These are phyloP conservation scores for Alopecurus myosuroides DNA, from an alignment of 176 grass and related monocot genomes.

Conservation along the genomic window DNA sequence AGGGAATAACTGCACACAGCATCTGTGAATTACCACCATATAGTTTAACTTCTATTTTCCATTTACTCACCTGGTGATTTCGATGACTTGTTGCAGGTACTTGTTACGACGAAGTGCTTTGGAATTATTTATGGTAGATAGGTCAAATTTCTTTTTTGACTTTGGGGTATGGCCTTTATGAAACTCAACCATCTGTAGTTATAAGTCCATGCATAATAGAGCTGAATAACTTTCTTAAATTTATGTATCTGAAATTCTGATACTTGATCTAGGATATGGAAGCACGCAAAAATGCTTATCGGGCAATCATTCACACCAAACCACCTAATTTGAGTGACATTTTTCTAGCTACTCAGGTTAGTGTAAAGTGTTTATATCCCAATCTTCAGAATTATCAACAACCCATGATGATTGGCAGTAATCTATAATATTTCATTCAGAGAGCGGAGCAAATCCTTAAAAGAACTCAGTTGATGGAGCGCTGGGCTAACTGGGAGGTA, in stretches of 20 bases:
- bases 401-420: not conserved
- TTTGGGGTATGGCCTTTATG: slow-evolving; percentile 61
- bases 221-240: slow-evolving; percentile 17
- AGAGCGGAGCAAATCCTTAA: slow-evolving; percentile 98
- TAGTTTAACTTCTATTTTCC: not conserved
- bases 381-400: slow-evolving; percentile 4
- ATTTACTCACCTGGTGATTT: slow-evolving; percentile 19
- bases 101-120: slow-evolving; percentile 93
- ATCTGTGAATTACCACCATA: not conserved
- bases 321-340: slow-evolving; percentile 93
- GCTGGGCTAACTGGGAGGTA: slow-evolving; percentile 99
- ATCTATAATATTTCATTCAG: slow-evolving; percentile 46
- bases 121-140: slow-evolving; percentile 98
- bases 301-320: slow-evolving; percentile 83
- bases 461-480: slow-evolving; percentile 96
- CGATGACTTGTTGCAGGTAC: slow-evolving; percentile 60
- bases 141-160: slow-evolving; percentile 98
- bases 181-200: slow-evolving; percentile 5
- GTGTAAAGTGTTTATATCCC: slow-evolving; percentile 18
- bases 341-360: slow-evolving; percentile 95
- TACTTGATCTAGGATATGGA: slow-evolving; percentile 73
- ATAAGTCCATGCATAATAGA: slow-evolving; percentile 10
- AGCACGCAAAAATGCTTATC: slow-evolving; percentile 90
- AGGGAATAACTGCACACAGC: not conserved
- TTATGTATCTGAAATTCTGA: slow-evolving; percentile 11